These are phyloP conservation scores for Priceomyces medius DNA, from an alignment of 805 yeast species.

Conservation along the genomic window DNA sequence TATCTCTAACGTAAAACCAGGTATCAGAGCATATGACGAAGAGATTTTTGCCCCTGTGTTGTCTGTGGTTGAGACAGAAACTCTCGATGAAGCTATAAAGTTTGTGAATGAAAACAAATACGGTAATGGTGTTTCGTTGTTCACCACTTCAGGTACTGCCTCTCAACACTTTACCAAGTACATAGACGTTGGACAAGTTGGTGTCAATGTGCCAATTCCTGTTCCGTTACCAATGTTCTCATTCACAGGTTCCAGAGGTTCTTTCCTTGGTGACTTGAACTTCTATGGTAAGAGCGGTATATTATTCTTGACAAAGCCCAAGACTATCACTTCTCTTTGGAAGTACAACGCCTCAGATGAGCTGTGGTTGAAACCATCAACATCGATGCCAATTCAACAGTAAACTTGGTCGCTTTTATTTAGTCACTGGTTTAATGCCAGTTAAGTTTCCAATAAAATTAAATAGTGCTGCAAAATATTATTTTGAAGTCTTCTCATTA, in stretches of 20 bases:
- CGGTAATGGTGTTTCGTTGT: constrained; percentile 72
- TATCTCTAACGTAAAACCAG: constrained; percentile 59
- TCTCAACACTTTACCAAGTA: constrained; percentile 68
- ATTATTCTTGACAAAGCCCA: constrained; percentile 68
- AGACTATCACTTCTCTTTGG: constrained; percentile 74
- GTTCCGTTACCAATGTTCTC: constrained; percentile 82
- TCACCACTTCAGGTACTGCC: constrained; percentile 67
- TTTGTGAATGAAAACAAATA: constrained; percentile 57
- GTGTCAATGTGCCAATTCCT: constrained; percentile 76
- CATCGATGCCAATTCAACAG: constrained; percentile 67
- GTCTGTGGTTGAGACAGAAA: constrained; percentile 57
- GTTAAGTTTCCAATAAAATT: no score
- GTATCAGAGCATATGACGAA: constrained; percentile 70
- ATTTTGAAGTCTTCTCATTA: no score
- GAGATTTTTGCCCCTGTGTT: constrained; percentile 80
- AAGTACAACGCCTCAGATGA: constrained; percentile 50
- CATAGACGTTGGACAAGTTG: constrained; percentile 74
- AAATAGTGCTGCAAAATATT: no score
- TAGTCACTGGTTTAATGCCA: no score
- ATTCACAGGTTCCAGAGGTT: constrained; percentile 73
- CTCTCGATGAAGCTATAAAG: constrained; percentile 66
- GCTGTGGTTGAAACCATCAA: constrained; percentile 51
- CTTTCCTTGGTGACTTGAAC: constrained; percentile 76
- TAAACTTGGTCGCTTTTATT: no score
- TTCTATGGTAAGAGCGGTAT: constrained; percentile 78